phyloP scores from a whole-genome alignment of 441 rosid genomes.

The Francoa sonchifolia region DNA sequence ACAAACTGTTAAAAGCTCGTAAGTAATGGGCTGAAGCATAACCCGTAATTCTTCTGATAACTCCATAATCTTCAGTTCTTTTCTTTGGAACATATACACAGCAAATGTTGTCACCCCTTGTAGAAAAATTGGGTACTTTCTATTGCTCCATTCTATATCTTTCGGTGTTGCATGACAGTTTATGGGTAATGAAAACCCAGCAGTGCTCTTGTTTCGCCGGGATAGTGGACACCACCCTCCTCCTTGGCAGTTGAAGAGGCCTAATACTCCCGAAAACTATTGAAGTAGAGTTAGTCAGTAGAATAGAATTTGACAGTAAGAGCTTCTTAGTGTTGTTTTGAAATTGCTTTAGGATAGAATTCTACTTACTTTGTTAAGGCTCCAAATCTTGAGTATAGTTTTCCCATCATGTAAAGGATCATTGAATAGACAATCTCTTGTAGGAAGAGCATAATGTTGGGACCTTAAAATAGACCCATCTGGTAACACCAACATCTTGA shows the following conservation, averaged over 20 bases:
- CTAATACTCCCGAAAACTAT: conserved; percentile 1
- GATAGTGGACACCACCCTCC: conserved; percentile 67
- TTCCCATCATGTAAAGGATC: conserved; percentile 75
- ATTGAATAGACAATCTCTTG: conserved; percentile 59
- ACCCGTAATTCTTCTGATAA: conserved; percentile 29
- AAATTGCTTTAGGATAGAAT: no score
- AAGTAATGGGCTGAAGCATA: conserved; percentile 42
- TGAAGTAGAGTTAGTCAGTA: no score
- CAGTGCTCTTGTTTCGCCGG: conserved; percentile 40
- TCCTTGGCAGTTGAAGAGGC: conserved; percentile 55
- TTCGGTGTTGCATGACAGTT: conserved; percentile 29
- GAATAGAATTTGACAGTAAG: no score
- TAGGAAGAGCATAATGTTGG: conserved; percentile 62
- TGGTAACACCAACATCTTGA: conserved; percentile 49
- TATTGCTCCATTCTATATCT: conserved; percentile 64
- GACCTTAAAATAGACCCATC: conserved; percentile 67
- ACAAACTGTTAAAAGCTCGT: conserved; percentile 53
- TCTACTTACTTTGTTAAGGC: conserved; percentile 57
- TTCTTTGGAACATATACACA: conserved; percentile 40
- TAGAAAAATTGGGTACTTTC: conserved; percentile 43
- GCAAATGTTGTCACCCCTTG: conserved; percentile 40
- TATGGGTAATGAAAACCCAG: conserved; percentile 30
- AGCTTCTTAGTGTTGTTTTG: background rate
- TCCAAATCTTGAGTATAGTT: conserved; percentile 90
- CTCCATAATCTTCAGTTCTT: conserved; percentile 39